These are phyloP conservation scores for Trifolium fragiferum DNA, from an alignment of 306 rosid species.

Conservation along the genomic window DNA sequence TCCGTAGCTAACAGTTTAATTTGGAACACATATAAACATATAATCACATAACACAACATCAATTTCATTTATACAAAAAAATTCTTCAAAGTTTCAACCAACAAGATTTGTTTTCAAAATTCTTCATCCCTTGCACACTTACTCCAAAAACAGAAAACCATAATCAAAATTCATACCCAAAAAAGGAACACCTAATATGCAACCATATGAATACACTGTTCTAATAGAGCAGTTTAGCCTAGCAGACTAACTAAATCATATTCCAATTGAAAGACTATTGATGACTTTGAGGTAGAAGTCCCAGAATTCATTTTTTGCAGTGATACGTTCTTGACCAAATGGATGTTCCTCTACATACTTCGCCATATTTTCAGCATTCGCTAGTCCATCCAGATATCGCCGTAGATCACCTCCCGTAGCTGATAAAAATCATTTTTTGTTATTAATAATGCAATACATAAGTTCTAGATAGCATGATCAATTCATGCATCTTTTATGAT, in stretches of 20 bases:
- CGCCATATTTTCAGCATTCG: slow-evolving; percentile 55
- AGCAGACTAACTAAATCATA: not conserved
- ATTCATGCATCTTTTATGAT: no score
- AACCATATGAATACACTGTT: not conserved
- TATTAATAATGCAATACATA: not conserved
- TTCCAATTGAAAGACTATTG: slow-evolving; percentile 14
- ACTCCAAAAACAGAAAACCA: no score
- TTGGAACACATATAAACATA: no score
- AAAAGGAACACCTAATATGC: no score
- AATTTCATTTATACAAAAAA: no score
- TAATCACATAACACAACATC: no score
- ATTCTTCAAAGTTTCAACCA: no score
- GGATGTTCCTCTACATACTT: slow-evolving; percentile 63
- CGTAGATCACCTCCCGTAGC: slow-evolving; percentile 68
- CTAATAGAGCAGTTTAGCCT: not conserved
- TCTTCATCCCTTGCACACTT: no score
- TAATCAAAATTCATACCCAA: no score
- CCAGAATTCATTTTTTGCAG: slow-evolving; percentile 59
- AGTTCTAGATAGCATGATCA: not conserved
- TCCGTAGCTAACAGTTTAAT: no score
- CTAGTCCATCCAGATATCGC: slow-evolving; percentile 62
- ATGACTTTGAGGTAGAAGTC: slow-evolving; percentile 62
- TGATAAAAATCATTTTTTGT: slow-evolving; percentile 35
- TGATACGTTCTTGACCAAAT: slow-evolving; percentile 66
- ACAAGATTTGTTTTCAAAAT: no score